phyloP scores from a whole-genome alignment of 441 rosid genomes.

The Populus hybrid region DNA sequence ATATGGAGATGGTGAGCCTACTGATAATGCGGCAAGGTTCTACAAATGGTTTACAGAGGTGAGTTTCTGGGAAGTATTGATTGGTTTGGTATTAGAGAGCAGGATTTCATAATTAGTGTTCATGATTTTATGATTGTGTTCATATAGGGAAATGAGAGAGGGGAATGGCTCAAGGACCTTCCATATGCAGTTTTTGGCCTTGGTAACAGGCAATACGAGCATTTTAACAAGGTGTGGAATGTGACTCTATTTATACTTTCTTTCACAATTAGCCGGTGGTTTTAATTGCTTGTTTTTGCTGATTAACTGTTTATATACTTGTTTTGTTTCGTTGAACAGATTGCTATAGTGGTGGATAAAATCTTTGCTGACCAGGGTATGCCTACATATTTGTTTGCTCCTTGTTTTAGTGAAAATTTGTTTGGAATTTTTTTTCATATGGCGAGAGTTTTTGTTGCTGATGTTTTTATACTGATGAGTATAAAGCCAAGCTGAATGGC shows the following conservation, averaged over 20 bases:
- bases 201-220: conserved; percentile 96
- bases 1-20: conserved; percentile 99
- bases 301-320: not conserved
- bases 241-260: not conserved
- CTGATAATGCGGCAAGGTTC: conserved; percentile 98
- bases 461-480: no score
- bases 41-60: conserved; percentile 98
- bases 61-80: conserved; percentile 3
- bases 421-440: not conserved
- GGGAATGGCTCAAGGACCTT: conserved; percentile 66
- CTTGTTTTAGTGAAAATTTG: not conserved
- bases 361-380: conserved; percentile 72
- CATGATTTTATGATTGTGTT: conserved; percentile 2
- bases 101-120: not conserved
- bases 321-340: conserved; percentile 33
- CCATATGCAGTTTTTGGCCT: conserved; percentile 92
- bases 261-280: not conserved
- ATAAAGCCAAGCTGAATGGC: no score
- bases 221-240: conserved; percentile 75
- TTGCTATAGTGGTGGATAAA: conserved; percentile 82
- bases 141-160: conserved; percentile 67
- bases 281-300: not conserved
- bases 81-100: not conserved
- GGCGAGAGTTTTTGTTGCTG: not conserved
- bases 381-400: conserved; percentile 10